Evolutionary conservation across 495 filamentous ascomycete genomes (phyloP).

Genomic region (Penicillium mononematosum): DNA sequence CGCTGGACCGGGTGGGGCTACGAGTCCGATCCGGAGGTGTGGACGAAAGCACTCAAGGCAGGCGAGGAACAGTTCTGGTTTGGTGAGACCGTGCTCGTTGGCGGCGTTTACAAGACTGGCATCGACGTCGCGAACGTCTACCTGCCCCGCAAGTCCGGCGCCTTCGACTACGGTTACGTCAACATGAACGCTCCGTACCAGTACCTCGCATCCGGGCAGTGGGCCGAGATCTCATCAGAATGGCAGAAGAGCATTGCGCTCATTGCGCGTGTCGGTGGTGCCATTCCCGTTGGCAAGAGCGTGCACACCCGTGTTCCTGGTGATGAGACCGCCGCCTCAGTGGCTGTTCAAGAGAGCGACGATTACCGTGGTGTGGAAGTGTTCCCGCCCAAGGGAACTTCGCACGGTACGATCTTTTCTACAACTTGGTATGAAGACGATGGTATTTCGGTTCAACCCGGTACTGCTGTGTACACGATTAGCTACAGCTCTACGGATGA

Average conservation of each 20-base stretch:
- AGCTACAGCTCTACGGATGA: conserved; percentile 46
- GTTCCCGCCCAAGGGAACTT: conserved; percentile 52
- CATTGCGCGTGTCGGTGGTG: conserved; percentile 59
- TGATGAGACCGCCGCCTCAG: conserved; percentile 52
- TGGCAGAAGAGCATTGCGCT: conserved; percentile 63
- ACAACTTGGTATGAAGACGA: conserved; percentile 65
- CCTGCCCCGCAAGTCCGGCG: conserved; percentile 49
- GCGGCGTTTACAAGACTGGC: conserved; percentile 63
- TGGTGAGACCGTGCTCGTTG: conserved; percentile 62
- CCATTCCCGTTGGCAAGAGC: conserved; percentile 56
- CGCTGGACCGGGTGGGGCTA: conserved; percentile 70
- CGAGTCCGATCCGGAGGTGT: conserved; percentile 61
- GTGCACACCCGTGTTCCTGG: conserved; percentile 56
- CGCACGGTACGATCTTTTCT: conserved; percentile 38
- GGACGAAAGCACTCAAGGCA: conserved; percentile 52
- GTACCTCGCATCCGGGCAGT: conserved; percentile 57
- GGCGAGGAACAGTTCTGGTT: conserved; percentile 72
- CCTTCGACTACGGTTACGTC: conserved; percentile 55
- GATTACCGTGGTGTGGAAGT: conserved; percentile 63
- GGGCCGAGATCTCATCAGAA: conserved; percentile 56
- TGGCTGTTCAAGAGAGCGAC: conserved; percentile 53
- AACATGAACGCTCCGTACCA: conserved; percentile 62
- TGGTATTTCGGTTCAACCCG: conserved; percentile 50
- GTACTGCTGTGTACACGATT: conserved; percentile 44
- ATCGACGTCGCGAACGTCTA: conserved; percentile 54